Percentiles rank a stretch among this genome's conserved stretches.
phyloP scores from a whole-genome alignment of 768 basidiomycete species.

The Suillus subluteus region DNA sequence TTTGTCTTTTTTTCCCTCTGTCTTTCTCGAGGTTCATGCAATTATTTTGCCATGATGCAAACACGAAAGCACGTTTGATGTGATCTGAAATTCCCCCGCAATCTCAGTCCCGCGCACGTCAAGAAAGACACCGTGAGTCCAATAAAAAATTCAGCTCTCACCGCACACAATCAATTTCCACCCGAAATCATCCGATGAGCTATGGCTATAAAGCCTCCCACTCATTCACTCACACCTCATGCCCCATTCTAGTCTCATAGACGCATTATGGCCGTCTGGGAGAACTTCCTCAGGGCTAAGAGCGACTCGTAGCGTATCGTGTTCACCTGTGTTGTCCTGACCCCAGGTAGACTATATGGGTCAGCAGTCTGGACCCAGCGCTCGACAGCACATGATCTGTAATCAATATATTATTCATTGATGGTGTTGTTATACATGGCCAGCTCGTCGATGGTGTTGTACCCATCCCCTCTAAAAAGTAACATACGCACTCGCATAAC shows the following conservation, averaged over 20 bases:
- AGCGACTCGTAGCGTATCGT: slow-evolving; percentile 11
- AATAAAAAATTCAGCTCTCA: slow-evolving; percentile 13
- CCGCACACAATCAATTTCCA: not conserved
- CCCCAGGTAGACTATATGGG: slow-evolving; percentile 3
- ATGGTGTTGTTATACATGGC: not conserved
- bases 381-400: slow-evolving; percentile 1
- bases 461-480: slow-evolving; percentile 38
- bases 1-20: not conserved
- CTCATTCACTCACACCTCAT: not conserved
- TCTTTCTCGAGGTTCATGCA: slow-evolving; percentile 10
- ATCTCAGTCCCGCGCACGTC: not conserved
- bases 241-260: slow-evolving; percentile 31
- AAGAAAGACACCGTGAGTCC: slow-evolving; percentile 3
- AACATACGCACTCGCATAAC: slow-evolving; percentile 92
- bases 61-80: slow-evolving; percentile 8
- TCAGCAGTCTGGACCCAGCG: not conserved
- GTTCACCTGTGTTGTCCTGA: not conserved
- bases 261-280: slow-evolving; percentile 19
- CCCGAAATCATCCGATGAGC: slow-evolving; percentile 3
- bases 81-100: slow-evolving; percentile 12
- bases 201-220: slow-evolving; percentile 1
- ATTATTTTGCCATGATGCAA: slow-evolving; percentile 10
- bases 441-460: not conserved
- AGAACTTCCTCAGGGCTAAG: slow-evolving; percentile 35
- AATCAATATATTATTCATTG: not conserved